phyloP scores from a whole-genome alignment of 139 green algal species.

The Chlamydomonas eustigma region DNA sequence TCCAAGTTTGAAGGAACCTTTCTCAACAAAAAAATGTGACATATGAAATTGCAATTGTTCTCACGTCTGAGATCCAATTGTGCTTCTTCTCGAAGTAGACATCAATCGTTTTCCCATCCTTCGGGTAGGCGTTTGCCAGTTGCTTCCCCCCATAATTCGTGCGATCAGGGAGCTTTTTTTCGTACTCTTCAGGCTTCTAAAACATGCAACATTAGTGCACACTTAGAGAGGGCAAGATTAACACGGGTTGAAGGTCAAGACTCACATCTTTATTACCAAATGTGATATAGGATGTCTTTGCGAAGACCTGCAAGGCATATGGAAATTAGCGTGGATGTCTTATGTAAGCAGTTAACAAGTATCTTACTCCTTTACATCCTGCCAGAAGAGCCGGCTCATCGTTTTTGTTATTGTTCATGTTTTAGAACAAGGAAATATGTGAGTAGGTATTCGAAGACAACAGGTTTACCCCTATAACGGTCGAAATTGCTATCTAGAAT shows the following conservation, averaged over 20 bases:
- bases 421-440: no score
- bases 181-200: conserved; percentile 55
- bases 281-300: conserved; percentile 62
- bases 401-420: conserved; percentile 7
- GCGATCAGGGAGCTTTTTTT: conserved; percentile 35
- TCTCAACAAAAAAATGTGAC: no score
- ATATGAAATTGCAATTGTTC: no score
- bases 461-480: no score
- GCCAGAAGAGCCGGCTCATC: conserved; percentile 61
- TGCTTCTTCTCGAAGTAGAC: conserved; percentile 77
- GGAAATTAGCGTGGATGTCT: not conserved
- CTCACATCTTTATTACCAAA: conserved; percentile 49
- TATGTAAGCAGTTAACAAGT: not conserved
- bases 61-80: conserved; percentile 53
- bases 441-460: no score
- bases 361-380: conserved; percentile 52
- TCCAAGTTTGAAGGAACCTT: no score
- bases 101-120: conserved; percentile 55
- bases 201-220: not conserved
- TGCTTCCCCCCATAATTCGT: conserved; percentile 64
- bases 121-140: conserved; percentile 42
- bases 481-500: no score
- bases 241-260: not conserved
- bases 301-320: conserved; percentile 37
- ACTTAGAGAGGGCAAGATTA: not conserved